phyloP scores from a whole-genome alignment of 768 basidiomycete species.

The Tricholoma saponaceum region DNA sequence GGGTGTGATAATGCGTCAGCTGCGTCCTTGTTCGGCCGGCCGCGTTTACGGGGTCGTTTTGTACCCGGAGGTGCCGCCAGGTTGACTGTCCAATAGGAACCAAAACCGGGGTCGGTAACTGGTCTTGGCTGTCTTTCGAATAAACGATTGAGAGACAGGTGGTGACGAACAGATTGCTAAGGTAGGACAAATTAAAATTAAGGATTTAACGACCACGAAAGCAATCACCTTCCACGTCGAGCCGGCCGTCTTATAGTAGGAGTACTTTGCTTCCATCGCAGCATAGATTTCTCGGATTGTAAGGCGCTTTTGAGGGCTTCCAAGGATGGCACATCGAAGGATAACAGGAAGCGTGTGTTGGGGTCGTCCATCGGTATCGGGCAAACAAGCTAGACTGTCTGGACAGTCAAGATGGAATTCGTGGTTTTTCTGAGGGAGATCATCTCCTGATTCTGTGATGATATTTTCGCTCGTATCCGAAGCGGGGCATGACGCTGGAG shows the following conservation, averaged over 20 bases:
- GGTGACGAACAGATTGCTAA: constrained; percentile 86
- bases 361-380: constrained; percentile 73
- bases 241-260: constrained; percentile 76
- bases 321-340: constrained; percentile 79
- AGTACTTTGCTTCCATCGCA: constrained; percentile 83
- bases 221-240: constrained; percentile 76
- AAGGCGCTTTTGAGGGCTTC: constrained; percentile 67
- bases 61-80: constrained; percentile 80
- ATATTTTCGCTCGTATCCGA: constrained; percentile 29
- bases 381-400: constrained; percentile 71
- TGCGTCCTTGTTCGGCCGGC: constrained; percentile 50
- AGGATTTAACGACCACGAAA: constrained; percentile 1
- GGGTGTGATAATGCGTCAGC: constrained; percentile 16
- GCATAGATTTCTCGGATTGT: constrained; percentile 86
- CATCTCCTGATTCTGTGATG: constrained; percentile 24
- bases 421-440: constrained; percentile 28
- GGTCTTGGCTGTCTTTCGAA: constrained; percentile 82
- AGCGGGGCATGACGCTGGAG: constrained; percentile 21
- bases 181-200: constrained; percentile 10
- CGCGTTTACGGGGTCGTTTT: constrained; percentile 80
- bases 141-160: constrained; percentile 75
- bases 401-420: constrained; percentile 74
- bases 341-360: constrained; percentile 85
- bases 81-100: constrained; percentile 91
- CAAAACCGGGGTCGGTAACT: constrained; percentile 81